Conservation (phyloP, 2,329 filamentous ascomycete genomes). For the Cladophialophora carrionii region DNA sequence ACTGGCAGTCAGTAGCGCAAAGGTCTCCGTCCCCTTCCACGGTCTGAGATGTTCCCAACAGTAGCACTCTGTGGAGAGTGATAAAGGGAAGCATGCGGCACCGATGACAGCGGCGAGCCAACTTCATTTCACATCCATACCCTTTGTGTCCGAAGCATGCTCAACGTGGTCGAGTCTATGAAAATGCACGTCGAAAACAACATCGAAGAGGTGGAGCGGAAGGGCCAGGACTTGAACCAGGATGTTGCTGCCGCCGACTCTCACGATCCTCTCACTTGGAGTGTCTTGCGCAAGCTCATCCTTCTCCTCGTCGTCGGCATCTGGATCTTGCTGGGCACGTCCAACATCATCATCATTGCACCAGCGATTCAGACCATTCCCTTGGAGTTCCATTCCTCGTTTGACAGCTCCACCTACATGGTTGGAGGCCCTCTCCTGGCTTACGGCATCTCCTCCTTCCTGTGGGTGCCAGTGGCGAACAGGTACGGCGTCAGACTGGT, state of each 20-base stretch:
- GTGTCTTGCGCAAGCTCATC: constrained; percentile 13
- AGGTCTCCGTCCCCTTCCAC: background rate
- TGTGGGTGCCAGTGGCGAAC: constrained; percentile 42
- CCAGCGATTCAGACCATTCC: constrained; percentile 31
- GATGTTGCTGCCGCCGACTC: constrained; percentile 7
- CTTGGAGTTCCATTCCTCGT: constrained; percentile 25
- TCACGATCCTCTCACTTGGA: constrained; percentile 27
- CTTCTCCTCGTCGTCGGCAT: constrained; percentile 25
- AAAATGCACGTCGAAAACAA: constrained; percentile 12
- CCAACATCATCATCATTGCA: constrained; percentile 34
- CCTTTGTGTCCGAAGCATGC: background rate
- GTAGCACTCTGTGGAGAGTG: background rate
- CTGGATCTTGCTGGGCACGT: constrained; percentile 27
- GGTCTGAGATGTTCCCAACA: too few relatives aligned
- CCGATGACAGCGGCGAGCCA: background rate
- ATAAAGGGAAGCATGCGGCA: background rate
- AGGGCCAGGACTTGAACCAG: constrained; percentile 7
- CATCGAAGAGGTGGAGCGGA: constrained; percentile 19
- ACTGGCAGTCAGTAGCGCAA: background rate
- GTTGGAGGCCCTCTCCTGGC: constrained; percentile 24
- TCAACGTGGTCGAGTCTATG: background rate
- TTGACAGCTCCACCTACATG: constrained; percentile 27
- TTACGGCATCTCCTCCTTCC: constrained; percentile 30
- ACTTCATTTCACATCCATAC: background rate
- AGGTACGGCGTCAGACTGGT: constrained; percentile 44